Evolutionary conservation across 208 protist species (phyloP).

Genomic region (Trypanosoma lewisi): DNA sequence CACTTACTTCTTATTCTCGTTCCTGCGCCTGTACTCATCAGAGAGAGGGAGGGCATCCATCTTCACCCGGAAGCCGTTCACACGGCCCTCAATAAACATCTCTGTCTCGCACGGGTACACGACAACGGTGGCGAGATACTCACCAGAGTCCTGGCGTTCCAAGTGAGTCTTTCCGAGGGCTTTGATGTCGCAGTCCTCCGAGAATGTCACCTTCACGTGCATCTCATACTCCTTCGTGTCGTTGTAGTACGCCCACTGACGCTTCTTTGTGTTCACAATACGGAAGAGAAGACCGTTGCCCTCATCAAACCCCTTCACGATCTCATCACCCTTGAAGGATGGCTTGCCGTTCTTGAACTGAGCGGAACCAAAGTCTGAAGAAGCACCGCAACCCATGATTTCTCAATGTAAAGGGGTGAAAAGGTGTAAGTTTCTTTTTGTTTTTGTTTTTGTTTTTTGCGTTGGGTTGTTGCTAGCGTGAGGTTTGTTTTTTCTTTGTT

Average conservation of each 20-base stretch:
- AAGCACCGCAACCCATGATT: conserved; percentile 74
- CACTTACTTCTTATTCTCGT: conserved; percentile 31
- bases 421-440: not conserved
- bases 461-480: no score
- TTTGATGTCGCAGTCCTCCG: conserved; percentile 71
- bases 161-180: conserved; percentile 71
- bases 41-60: conserved; percentile 70
- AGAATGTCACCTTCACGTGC: conserved; percentile 64
- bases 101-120: conserved; percentile 77
- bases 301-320: conserved; percentile 70
- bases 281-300: no score
- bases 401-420: not conserved
- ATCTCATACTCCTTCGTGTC: conserved; percentile 81
- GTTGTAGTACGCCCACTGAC: conserved; percentile 90
- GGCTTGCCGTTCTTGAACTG: conserved; percentile 70
- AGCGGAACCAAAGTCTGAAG: conserved; percentile 33
- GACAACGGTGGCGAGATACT: conserved; percentile 54
- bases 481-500: not conserved
- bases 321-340: conserved; percentile 65
- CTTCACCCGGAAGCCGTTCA: conserved; percentile 80
- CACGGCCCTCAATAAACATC: conserved; percentile 79
- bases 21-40: conserved; percentile 49
- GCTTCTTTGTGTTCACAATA: conserved; percentile 73
- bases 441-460: not conserved
- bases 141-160: conserved; percentile 51